These are phyloP conservation scores for Euphorbia lathyris DNA, from an alignment of 345 rosid genomes.

Conservation along the genomic window DNA sequence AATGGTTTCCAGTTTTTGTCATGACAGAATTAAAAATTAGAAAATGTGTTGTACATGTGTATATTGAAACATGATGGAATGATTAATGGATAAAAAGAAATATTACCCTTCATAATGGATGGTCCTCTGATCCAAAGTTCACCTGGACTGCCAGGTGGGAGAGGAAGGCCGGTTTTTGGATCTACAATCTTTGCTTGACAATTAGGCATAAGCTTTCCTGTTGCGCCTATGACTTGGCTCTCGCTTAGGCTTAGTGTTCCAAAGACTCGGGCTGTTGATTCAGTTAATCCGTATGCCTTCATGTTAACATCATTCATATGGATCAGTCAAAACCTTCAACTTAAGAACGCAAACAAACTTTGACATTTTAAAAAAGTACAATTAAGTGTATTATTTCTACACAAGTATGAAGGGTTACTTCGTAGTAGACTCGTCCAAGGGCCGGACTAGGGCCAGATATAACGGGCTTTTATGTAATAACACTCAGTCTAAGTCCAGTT, in stretches of 20 bases:
- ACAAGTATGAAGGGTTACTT: no score
- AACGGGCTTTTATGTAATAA: no score
- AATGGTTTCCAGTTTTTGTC: no score
- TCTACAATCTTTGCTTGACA: slow-evolving; percentile 50
- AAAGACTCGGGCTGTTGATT: slow-evolving; percentile 46
- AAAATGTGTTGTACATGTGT: no score
- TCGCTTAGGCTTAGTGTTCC: slow-evolving; percentile 38
- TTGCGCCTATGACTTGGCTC: slow-evolving; percentile 33
- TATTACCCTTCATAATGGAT: slow-evolving; percentile 47
- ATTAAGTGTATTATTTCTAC: no score
- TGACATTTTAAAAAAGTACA: no score
- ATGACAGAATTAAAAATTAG: no score
- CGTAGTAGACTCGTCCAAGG: no score
- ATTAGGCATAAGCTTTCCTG: slow-evolving; percentile 47
- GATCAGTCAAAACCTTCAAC: neutral
- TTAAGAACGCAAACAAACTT: no score
- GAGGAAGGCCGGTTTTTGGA: slow-evolving; percentile 36
- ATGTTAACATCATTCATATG: neutral
- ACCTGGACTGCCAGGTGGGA: slow-evolving; percentile 42
- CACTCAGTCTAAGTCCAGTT: no score
- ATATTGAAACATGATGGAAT: no score
- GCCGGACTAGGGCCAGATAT: no score
- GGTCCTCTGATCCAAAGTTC: slow-evolving; percentile 65
- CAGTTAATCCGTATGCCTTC: slow-evolving; percentile 65
- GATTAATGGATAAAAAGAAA: neutral